These are phyloP conservation scores for Wakefieldia striispora DNA, from an alignment of 768 basidiomycete genomes.

Conservation along the genomic window DNA sequence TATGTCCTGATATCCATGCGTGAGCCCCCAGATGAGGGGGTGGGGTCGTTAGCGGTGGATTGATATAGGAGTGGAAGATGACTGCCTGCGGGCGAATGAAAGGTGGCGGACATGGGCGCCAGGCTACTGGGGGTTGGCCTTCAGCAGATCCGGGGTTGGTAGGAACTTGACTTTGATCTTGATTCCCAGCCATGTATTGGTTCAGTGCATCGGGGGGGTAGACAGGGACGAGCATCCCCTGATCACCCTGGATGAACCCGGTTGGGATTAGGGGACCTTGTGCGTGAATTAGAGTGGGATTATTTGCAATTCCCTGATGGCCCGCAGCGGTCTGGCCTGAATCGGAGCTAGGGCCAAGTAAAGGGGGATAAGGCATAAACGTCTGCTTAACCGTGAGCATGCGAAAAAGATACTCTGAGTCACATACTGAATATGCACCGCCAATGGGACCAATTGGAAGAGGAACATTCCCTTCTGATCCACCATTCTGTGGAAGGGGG, in stretches of 20 bases:
- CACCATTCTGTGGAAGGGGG: constrained; percentile 31
- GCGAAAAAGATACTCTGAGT: background rate
- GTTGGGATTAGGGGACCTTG: constrained; percentile 63
- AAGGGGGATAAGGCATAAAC: constrained; percentile 49
- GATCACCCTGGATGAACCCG: constrained; percentile 71
- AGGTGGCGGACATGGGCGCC: constrained; percentile 34
- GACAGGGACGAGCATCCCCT: constrained; percentile 68
- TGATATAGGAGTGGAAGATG: constrained; percentile 30
- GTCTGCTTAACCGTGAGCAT: constrained; percentile 33
- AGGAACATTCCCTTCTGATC: constrained; percentile 38
- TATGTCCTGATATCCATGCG: constrained; percentile 25
- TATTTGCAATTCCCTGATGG: constrained; percentile 17
- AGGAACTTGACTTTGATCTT: constrained; percentile 23
- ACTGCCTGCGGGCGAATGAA: constrained; percentile 33
- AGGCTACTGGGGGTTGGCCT: constrained; percentile 30
- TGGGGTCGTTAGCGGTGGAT: constrained; percentile 18
- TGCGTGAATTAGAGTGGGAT: constrained; percentile 15
- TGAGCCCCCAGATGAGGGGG: constrained; percentile 21
- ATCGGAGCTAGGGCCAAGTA: constrained; percentile 31
- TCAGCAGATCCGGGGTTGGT: constrained; percentile 23
- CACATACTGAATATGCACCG: constrained; percentile 47
- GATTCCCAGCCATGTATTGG: constrained; percentile 58
- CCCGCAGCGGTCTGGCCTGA: constrained; percentile 21
- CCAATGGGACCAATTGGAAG: constrained; percentile 39
- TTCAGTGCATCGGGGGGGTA: constrained; percentile 70